Conservation (phyloP, 2,329 filamentous ascomycete genomes). For the Epichloe scottii region DNA sequence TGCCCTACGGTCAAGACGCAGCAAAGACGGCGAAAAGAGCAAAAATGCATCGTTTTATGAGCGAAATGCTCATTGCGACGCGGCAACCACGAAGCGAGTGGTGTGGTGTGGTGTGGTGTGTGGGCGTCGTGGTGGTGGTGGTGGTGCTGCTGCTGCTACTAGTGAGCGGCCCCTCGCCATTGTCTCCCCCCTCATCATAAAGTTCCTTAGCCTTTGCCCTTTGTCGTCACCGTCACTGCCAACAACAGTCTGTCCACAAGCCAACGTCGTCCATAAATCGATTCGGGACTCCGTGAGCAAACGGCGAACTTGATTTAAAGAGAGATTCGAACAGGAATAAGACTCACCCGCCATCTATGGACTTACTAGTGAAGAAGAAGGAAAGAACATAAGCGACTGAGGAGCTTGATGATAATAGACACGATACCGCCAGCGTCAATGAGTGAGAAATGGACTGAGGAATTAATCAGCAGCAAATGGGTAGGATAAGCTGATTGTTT, state of each 20-base stretch:
- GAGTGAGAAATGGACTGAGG: not conserved
- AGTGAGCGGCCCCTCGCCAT: not conserved
- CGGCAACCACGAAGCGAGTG: not conserved
- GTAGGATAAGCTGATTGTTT: not conserved
- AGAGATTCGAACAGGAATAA: not conserved
- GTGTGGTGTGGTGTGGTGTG: not conserved
- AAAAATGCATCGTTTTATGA: constrained; percentile 30
- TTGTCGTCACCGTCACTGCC: not conserved
- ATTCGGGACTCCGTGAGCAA: not conserved
- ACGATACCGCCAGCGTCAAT: not conserved
- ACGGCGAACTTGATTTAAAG: too few species aligned
- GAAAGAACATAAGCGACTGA: not conserved
- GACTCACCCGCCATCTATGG: not conserved
- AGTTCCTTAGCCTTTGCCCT: not conserved
- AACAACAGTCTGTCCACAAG: too few species aligned
- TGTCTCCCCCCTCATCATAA: not conserved
- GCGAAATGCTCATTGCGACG: constrained; percentile 1
- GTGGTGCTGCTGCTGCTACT: not conserved
- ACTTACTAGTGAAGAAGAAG: not conserved
- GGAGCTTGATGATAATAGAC: not conserved
- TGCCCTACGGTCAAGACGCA: constrained; percentile 18
- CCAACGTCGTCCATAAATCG: not conserved
- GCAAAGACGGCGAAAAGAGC: constrained; percentile 23
- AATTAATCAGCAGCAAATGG: not conserved
- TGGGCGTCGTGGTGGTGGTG: not conserved